Evolutionary conservation across 2,329 filamentous ascomycete species (phyloP).

Genomic region (Amesomyces nigricolor): DNA sequence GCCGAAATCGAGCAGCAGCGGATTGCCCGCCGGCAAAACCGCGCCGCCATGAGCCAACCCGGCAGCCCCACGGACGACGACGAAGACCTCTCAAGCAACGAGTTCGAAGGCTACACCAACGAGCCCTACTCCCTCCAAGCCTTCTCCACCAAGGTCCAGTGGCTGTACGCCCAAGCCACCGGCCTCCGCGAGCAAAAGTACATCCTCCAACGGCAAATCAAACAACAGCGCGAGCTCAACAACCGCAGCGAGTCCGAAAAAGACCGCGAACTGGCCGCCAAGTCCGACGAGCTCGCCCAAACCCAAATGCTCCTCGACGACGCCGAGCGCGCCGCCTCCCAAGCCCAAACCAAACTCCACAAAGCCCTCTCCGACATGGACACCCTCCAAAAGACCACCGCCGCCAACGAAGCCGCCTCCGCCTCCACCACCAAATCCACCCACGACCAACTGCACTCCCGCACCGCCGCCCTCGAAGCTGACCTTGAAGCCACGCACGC

Average conservation of each 20-base stretch:
- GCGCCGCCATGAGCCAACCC: constrained; percentile 46
- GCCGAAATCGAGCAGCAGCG: constrained; percentile 50
- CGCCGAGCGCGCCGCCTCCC: constrained; percentile 33
- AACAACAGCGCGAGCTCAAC: constrained; percentile 90
- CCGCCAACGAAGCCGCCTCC: constrained; percentile 27
- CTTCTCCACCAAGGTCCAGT: constrained; percentile 74
- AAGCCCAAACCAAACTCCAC: constrained; percentile 45
- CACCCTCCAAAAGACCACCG: constrained; percentile 29
- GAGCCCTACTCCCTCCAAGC: constrained; percentile 67
- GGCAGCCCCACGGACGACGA: constrained; percentile 42
- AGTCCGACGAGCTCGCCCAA: constrained; percentile 50
- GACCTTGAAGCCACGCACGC: constrained; percentile 27
- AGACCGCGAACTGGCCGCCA: constrained; percentile 57
- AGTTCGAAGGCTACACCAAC: constrained; percentile 46
- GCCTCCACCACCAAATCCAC: constrained; percentile 34
- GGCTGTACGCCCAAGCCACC: constrained; percentile 70
- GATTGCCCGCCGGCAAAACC: constrained; percentile 47
- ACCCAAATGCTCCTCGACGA: constrained; percentile 29
- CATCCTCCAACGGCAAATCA: constrained; percentile 85
- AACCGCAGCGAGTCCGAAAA: constrained; percentile 73
- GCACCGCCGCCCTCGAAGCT: constrained; percentile 41
- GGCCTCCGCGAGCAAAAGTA: constrained; percentile 80
- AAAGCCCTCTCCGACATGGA: constrained; percentile 46
- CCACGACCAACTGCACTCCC: constrained; percentile 37
- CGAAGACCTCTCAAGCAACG: constrained; percentile 57